A percentile compares a stretch with the other conserved stretches of the same genome.
Evolutionary conservation across 345 rosid genomes (phyloP).

Genomic region (Carallia pectinifolia): DNA sequence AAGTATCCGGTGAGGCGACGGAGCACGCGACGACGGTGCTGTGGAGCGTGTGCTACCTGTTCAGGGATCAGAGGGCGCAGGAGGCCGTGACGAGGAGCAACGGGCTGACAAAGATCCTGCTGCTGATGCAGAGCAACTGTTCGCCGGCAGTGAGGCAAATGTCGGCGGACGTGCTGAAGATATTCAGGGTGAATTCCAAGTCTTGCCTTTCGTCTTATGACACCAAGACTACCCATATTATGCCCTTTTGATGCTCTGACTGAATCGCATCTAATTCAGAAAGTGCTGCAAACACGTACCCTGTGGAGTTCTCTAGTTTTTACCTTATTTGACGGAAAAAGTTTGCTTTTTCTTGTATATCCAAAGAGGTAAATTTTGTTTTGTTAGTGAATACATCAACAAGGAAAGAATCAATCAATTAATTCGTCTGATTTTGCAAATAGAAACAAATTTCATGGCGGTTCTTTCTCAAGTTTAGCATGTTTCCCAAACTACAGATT

Average conservation of each 20-base stretch:
- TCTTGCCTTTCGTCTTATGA: constrained; percentile 63
- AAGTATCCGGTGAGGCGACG: constrained; percentile 69
- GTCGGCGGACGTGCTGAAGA: constrained; percentile 69
- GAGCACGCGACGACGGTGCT: constrained; percentile 78
- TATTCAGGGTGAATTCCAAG: constrained; percentile 50
- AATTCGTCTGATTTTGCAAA: constrained; percentile 19
- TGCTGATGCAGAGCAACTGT: constrained; percentile 86
- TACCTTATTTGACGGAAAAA: background rate
- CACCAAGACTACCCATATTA: constrained; percentile 90
- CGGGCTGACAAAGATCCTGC: constrained; percentile 65
- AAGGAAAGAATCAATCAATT: constrained; percentile 1
- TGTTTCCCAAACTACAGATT: too few species aligned
- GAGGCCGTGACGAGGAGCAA: constrained; percentile 65
- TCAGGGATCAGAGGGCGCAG: constrained; percentile 54
- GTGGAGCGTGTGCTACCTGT: constrained; percentile 73
- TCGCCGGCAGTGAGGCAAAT: constrained; percentile 67
- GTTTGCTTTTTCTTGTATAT: constrained; percentile 34
- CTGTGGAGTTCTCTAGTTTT: too few species aligned
- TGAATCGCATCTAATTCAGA: background rate
- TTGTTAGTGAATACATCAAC: constrained; percentile 39
- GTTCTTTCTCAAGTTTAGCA: background rate
- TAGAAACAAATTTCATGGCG: background rate
- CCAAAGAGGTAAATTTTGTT: constrained; percentile 48
- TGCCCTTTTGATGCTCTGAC: constrained; percentile 59
- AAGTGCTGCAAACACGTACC: background rate